Base-by-base conservation (phyloP, 768 basidiomycete species). In the Rhodotorula taiwanensis region DNA sequence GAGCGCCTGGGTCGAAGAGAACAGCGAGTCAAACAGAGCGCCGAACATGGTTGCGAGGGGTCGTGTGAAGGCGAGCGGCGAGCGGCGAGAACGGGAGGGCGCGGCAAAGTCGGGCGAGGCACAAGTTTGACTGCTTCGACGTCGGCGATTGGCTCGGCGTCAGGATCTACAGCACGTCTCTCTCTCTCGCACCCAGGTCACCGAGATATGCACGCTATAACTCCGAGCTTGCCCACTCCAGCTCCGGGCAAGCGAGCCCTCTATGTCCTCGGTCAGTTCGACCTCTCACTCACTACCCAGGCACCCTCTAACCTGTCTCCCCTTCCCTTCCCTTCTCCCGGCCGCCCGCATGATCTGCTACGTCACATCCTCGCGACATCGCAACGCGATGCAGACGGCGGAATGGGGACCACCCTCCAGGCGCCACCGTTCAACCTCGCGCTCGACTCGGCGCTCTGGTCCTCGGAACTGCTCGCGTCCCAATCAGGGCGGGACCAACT, bases 361-460 rank as follows among this genome's bases (percentile, higher is more conserved):
- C n/a, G n/a, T n/a, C n/a, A n/a, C n/a, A n/a, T n/a, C n/a, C n/a
- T n/a, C n/a, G n/a, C n/a, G n/a, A n/a, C n/a, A n/a, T n/a, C n/a
- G n/a, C n/a, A n/a, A n/a, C n/a, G n/a, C n/a, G n/a, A n/a, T n/a
- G 48, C 60, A 67, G 67, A 68, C 30, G 67, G 67, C 16, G 67
- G 62, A 14, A 68, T 68, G 62, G 67, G 67, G 18, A 68, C 67
- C 3, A 68, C 62, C 0, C 55, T 64, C 0, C 67, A 68, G 27
- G 55, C 62, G 0, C 62, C 62, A 5, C 62, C 67, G 6, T 60
- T 68, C 39, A 55, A 42, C 14, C 62, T 60, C 27, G 25, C 23
- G 2, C 52, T 68, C 33, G 62, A 68, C 9, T 74, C 74, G 15
- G 65, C 71, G 5, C 67, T 78, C 15, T 78, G 76, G 77, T 75